phyloP scores from a whole-genome alignment of 2,329 filamentous ascomycete species.

The Microsporum audouinii region DNA sequence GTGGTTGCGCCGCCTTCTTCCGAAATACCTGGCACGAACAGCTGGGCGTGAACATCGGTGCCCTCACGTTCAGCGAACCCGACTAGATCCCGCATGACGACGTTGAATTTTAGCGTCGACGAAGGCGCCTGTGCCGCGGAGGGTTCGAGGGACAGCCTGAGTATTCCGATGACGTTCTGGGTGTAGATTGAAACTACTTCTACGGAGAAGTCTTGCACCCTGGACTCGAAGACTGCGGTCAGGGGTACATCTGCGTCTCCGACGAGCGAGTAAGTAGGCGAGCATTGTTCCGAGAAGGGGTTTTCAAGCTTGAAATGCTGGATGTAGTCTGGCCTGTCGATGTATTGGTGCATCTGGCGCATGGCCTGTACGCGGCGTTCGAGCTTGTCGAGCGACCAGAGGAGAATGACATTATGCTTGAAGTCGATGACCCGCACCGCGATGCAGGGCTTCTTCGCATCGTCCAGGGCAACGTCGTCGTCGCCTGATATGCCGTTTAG shows the following conservation, averaged over 20 bases:
- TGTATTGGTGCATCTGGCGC: slow-evolving; percentile 94
- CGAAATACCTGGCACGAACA: slow-evolving; percentile 86
- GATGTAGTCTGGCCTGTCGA: slow-evolving; percentile 87
- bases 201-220: slow-evolving; percentile 85
- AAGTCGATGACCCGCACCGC: slow-evolving; percentile 86
- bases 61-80: slow-evolving; percentile 94
- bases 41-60: slow-evolving; percentile 86
- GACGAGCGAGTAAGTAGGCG: slow-evolving; percentile 83
- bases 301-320: slow-evolving; percentile 88
- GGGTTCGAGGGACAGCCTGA: slow-evolving; percentile 82
- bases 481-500: slow-evolving; percentile 81
- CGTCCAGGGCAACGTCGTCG: slow-evolving; percentile 71
- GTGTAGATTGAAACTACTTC: slow-evolving; percentile 91
- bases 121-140: slow-evolving; percentile 86
- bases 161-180: slow-evolving; percentile 75
- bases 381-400: slow-evolving; percentile 92
- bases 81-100: slow-evolving; percentile 91
- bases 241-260: slow-evolving; percentile 89
- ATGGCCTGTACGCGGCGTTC: slow-evolving; percentile 78
- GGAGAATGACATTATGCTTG: slow-evolving; percentile 68
- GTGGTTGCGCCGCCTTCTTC: slow-evolving; percentile 73
- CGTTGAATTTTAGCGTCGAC: slow-evolving; percentile 92
- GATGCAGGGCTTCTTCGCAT: slow-evolving; percentile 76
- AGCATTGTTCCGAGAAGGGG: slow-evolving; percentile 80
- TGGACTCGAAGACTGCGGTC: slow-evolving; percentile 82